Evolutionary conservation across 495 filamentous ascomycete genomes (phyloP).

Genomic region (Hypomontagnella monticulosa): DNA sequence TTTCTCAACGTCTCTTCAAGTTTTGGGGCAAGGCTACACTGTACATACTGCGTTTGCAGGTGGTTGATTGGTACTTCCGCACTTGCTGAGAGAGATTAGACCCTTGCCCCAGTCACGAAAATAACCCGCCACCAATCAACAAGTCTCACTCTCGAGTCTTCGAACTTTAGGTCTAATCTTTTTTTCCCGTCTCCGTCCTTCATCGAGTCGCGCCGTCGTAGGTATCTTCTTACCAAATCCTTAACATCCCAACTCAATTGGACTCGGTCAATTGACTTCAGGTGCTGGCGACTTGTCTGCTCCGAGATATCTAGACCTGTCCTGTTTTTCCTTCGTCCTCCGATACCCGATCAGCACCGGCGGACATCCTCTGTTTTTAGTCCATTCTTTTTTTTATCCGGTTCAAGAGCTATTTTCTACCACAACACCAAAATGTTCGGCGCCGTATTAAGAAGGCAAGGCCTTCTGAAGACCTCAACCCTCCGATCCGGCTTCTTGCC

Average conservation of each 20-base stretch:
- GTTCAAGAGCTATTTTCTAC: slow-evolving; percentile 47
- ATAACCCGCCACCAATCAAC: slow-evolving; percentile 40
- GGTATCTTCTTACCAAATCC: slow-evolving; percentile 14
- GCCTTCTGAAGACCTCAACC: slow-evolving; percentile 56
- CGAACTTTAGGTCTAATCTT: slow-evolving; percentile 35
- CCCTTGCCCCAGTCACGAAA: slow-evolving; percentile 29
- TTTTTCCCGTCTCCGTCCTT: slow-evolving; percentile 34
- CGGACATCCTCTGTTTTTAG: slow-evolving; percentile 25
- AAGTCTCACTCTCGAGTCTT: slow-evolving; percentile 17
- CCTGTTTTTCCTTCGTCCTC: slow-evolving; percentile 28
- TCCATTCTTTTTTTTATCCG: slow-evolving; percentile 22
- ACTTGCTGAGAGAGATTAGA: slow-evolving; percentile 26
- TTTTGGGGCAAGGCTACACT: slow-evolving; percentile 33
- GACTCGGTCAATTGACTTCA: slow-evolving; percentile 39
- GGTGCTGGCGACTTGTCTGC: slow-evolving; percentile 46
- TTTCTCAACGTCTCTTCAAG: slow-evolving; percentile 40
- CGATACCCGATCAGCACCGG: slow-evolving; percentile 40
- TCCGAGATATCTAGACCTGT: slow-evolving; percentile 41
- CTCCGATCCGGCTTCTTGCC: slow-evolving; percentile 55
- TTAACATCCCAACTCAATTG: slow-evolving; percentile 34
- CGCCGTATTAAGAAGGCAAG: slow-evolving; percentile 63
- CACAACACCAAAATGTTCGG: slow-evolving; percentile 58
- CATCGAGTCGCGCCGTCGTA: slow-evolving; percentile 32
- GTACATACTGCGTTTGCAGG: background rate
- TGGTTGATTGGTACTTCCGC: slow-evolving; percentile 12